Conservation (phyloP, 1,284 basidiomycete genomes). For the Tilletia walkeri region DNA sequence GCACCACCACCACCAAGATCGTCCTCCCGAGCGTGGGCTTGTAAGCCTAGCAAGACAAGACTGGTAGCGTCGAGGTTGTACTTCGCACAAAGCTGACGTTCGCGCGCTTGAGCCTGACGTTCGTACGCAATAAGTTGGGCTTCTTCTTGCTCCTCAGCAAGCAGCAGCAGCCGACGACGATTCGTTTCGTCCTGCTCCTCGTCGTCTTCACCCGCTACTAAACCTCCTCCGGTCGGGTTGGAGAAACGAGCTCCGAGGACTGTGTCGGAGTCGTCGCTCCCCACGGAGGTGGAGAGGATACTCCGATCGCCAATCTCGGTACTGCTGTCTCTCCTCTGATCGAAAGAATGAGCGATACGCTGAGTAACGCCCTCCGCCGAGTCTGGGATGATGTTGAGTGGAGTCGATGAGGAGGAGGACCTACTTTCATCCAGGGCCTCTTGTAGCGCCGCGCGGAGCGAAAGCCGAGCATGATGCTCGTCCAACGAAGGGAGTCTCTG, state of each 20-base stretch:
- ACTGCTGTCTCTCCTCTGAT: neutral
- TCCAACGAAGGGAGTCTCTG: neutral
- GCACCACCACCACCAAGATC: neutral
- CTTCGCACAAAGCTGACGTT: slow-evolving; percentile 2
- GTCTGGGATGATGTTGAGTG: no score
- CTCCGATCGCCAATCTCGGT: neutral
- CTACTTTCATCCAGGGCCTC: neutral
- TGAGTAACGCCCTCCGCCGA: no score
- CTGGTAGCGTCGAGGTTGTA: slow-evolving; percentile 13
- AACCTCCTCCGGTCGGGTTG: neutral
- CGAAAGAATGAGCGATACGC: neutral
- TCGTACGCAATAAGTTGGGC: neutral
- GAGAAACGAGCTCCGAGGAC: slow-evolving; percentile 12
- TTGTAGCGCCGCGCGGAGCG: neutral
- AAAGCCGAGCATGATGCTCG: slow-evolving; percentile 7
- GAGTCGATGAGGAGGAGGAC: neutral
- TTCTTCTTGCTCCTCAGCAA: neutral
- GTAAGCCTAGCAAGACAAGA: slow-evolving; percentile 4
- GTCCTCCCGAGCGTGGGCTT: neutral
- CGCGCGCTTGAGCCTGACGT: neutral
- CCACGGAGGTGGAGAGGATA: neutral
- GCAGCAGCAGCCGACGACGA: neutral
- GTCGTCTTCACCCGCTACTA: neutral
- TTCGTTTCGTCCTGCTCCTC: neutral
- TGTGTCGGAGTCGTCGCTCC: slow-evolving; percentile 8